A percentile compares a stretch with the other conserved stretches of the same genome.
phyloP scores from a whole-genome alignment of 257 asterid genomes.

The Agastache rugosa region DNA sequence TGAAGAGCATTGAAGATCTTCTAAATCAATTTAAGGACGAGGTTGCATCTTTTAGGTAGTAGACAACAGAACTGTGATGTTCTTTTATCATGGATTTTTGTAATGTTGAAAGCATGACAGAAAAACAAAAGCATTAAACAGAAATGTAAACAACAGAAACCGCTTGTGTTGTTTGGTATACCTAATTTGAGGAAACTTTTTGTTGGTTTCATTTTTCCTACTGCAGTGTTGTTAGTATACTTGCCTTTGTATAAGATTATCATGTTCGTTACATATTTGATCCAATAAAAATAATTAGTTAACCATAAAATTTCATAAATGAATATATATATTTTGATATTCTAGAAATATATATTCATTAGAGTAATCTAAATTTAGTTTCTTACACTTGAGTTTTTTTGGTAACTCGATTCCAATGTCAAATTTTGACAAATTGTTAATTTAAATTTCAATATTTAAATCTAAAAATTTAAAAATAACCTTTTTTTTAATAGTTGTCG shows the following conservation, averaged over 20 bases:
- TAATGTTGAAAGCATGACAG: background rate
- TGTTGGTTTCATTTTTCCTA: background rate
- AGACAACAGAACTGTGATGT: background rate
- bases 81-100: slow-evolving; percentile 1
- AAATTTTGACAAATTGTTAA: no score
- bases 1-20: slow-evolving; percentile 63
- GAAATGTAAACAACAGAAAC: background rate
- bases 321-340: no score
- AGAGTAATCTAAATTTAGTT: no score
- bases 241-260: no score
- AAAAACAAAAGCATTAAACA: slow-evolving; percentile 4
- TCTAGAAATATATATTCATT: no score
- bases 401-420: no score
- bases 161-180: background rate
- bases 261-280: background rate
- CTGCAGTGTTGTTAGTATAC: background rate
- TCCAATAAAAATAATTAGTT: no score
- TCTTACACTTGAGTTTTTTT: no score
- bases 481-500: no score
- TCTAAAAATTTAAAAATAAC: no score
- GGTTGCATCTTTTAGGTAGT: slow-evolving; percentile 65
- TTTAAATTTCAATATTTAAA: no score
- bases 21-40: slow-evolving; percentile 61
- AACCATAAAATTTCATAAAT: no score
- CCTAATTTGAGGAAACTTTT: background rate